Evolutionary conservation across 176 grass and related monocot species (phyloP).

Genomic region (Eragrostis nindensis): DNA sequence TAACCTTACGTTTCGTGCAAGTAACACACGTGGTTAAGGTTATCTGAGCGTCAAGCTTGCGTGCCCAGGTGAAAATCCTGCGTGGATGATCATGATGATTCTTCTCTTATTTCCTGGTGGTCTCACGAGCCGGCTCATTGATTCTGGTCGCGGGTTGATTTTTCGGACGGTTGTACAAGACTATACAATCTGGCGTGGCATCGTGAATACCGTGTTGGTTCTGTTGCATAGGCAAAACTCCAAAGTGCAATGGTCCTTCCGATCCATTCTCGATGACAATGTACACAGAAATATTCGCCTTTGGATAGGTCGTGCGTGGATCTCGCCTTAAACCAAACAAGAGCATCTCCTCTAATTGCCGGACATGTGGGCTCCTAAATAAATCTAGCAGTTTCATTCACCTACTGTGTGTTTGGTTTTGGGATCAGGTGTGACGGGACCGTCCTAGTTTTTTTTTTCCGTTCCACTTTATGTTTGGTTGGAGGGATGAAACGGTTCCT

Average conservation of each 20-base stretch:
- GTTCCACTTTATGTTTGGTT: too few relatives aligned
- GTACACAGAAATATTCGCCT: too few relatives aligned
- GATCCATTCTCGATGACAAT: too few relatives aligned
- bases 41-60: conserved; percentile 1
- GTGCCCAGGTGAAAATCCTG: background rate
- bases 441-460: too few relatives aligned
- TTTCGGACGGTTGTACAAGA: background rate
- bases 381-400: too few relatives aligned
- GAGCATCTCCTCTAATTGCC: too few relatives aligned
- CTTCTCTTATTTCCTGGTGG: background rate
- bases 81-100: conserved; percentile 14
- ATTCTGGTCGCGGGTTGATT: background rate
- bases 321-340: too few relatives aligned
- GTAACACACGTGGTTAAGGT: background rate
- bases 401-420: too few relatives aligned
- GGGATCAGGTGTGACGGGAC: too few relatives aligned
- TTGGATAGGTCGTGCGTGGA: too few relatives aligned
- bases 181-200: background rate
- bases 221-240: background rate
- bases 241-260: background rate
- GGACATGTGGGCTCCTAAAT: too few relatives aligned
- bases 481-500: too few relatives aligned
- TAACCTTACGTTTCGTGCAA: conserved; percentile 22
- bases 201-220: background rate
- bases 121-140: background rate